Percentiles rank a stretch among this genome's conserved stretches.
These are phyloP conservation scores for Coelastrella sp. DNA, from an alignment of 139 green algal genomes.

Conservation along the genomic window DNA sequence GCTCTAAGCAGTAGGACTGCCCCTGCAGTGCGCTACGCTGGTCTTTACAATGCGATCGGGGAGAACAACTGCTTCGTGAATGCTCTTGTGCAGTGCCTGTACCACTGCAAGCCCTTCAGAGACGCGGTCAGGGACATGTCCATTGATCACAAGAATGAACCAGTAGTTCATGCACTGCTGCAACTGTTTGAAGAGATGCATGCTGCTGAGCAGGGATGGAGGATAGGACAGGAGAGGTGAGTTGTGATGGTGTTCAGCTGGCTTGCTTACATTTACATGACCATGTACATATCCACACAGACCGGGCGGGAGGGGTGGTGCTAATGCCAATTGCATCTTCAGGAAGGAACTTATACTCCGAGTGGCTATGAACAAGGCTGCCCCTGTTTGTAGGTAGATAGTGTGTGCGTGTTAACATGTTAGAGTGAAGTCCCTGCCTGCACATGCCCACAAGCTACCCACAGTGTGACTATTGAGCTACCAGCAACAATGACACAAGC, in stretches of 20 bases:
- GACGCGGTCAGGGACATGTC: background rate
- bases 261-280: no score
- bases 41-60: slow-evolving; percentile 71
- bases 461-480: no score
- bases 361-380: no score
- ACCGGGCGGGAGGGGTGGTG: no score
- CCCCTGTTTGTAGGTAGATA: no score
- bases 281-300: no score
- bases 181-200: slow-evolving; percentile 65
- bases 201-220: slow-evolving; percentile 44
- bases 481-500: no score
- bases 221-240: slow-evolving; percentile 37
- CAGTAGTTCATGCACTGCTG: slow-evolving; percentile 71
- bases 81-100: slow-evolving; percentile 88
- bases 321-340: no score
- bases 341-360: no score
- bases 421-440: no score
- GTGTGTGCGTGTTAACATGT: no score
- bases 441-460: no score
- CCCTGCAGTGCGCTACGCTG: slow-evolving; percentile 34
- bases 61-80: slow-evolving; percentile 96
- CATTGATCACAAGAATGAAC: background rate
- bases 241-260: background rate
- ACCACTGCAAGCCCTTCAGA: slow-evolving; percentile 60
- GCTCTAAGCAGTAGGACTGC: background rate